Conservation (phyloP, 192 early-diverging fungal species). For the Lunasporangiospora selenospora region DNA sequence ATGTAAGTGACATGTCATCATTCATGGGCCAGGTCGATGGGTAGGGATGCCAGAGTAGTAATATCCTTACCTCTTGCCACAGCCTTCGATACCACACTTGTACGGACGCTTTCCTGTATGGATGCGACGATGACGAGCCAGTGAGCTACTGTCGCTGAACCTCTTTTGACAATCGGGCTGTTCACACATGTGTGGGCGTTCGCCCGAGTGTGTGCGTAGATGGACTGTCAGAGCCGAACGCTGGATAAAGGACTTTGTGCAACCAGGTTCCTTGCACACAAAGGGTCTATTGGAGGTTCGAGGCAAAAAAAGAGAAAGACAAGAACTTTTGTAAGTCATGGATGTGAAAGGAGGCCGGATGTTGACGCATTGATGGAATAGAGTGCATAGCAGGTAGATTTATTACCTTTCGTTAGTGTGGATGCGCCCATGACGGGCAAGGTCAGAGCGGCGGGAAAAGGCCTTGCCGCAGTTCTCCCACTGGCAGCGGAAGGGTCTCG, state of each 20-base stretch:
- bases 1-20: not conserved
- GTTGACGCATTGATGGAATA: not conserved
- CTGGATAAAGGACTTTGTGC: slow-evolving; percentile 85
- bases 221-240: slow-evolving; percentile 84
- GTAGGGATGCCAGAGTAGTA: not conserved
- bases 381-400: slow-evolving; percentile 5
- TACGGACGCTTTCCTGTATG: slow-evolving; percentile 76
- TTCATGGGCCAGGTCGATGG: not conserved
- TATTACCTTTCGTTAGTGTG: slow-evolving; percentile 79
- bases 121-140: slow-evolving; percentile 75
- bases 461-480: slow-evolving; percentile 72
- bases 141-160: slow-evolving; percentile 81
- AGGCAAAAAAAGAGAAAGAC: slow-evolving; percentile 2
- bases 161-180: slow-evolving; percentile 73
- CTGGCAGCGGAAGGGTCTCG: slow-evolving; percentile 59
- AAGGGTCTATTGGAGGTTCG: slow-evolving; percentile 67
- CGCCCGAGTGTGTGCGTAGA: slow-evolving; percentile 79
- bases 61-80: slow-evolving; percentile 49
- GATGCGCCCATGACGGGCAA: slow-evolving; percentile 79
- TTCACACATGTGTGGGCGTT: slow-evolving; percentile 76
- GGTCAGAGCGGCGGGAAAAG: slow-evolving; percentile 74
- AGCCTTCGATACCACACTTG: slow-evolving; percentile 55
- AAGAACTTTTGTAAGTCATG: not conserved
- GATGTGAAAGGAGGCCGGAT: not conserved
- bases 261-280: slow-evolving; percentile 64